Evolutionary conservation across 1,139 yeast species (phyloP).

Genomic region (Blastobotrys arbuscula): DNA sequence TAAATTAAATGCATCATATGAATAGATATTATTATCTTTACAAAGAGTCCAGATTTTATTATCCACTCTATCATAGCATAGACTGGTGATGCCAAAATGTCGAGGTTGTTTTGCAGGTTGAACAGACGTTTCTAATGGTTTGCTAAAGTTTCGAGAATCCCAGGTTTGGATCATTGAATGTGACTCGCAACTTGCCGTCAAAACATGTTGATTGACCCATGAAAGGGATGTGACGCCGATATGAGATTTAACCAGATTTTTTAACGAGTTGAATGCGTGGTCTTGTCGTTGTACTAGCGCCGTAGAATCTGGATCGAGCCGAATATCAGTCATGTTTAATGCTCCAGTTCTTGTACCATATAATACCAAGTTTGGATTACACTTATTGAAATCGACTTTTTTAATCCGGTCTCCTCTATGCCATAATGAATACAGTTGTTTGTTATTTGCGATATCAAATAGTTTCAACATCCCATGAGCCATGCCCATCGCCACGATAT

Average conservation of each 20-base stretch:
- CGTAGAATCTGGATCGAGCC: not conserved
- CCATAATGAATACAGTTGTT: no score
- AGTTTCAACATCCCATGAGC: not conserved
- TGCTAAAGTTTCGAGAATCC: constrained; percentile 7
- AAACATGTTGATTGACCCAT: constrained; percentile 7
- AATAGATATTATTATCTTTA: constrained; percentile 20
- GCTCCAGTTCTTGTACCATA: not conserved
- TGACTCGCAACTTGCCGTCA: constrained; percentile 10
- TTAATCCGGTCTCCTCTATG: not conserved
- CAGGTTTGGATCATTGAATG: constrained; percentile 11
- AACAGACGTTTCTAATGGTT: not conserved
- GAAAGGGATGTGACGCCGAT: constrained; percentile 9
- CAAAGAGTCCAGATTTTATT: constrained; percentile 23
- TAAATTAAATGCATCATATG: constrained; percentile 15
- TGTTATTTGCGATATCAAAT: no score
- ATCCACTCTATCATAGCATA: constrained; percentile 20
- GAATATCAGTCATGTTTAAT: not conserved
- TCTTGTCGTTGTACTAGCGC: not conserved
- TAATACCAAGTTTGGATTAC: not conserved
- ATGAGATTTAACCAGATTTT: not conserved
- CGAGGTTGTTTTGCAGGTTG: constrained; percentile 11
- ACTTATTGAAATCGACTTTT: not conserved
- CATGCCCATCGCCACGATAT: not conserved
- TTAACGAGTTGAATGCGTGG: not conserved
- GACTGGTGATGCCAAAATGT: constrained; percentile 19